Conservation (phyloP, 148 eudicot genomes). For the Nyssa sinensis region DNA sequence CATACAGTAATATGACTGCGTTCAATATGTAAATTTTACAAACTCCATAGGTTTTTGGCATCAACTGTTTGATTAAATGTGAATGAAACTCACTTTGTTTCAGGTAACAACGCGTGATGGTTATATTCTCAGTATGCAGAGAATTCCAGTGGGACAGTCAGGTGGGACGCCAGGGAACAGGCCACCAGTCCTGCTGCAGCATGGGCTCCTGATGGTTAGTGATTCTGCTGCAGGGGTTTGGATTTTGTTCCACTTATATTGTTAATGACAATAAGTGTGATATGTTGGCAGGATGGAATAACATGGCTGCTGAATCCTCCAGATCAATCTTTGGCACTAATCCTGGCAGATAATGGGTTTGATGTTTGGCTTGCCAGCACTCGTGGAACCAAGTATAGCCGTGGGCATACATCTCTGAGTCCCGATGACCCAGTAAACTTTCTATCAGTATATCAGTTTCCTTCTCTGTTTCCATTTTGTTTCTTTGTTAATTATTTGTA, state of each 20-base stretch:
- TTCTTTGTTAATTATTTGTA: neutral
- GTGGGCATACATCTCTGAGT: conserved; percentile 52
- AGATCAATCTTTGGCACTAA: conserved; percentile 45
- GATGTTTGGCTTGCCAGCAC: conserved; percentile 70
- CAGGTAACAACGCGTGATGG: conserved; percentile 71
- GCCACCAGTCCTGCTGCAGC: conserved; percentile 61
- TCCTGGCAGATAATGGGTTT: conserved; percentile 68
- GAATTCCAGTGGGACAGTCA: conserved; percentile 45
- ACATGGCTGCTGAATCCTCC: conserved; percentile 63
- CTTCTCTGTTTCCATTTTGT: neutral
- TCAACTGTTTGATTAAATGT: neutral
- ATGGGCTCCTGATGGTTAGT: conserved; percentile 65
- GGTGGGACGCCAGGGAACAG: conserved; percentile 15
- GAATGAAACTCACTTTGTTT: conserved; percentile 13
- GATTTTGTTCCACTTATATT: neutral
- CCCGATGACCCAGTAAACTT: conserved; percentile 34
- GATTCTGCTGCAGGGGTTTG: neutral
- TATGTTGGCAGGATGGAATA: conserved; percentile 46
- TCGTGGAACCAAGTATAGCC: conserved; percentile 62
- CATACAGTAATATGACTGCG: conserved; percentile 35
- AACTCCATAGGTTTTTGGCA: neutral
- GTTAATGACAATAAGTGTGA: neutral
- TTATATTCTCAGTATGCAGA: conserved; percentile 61
- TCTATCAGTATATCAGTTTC: neutral
- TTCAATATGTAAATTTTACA: neutral